Evolutionary conservation across 139 green algal genomes (phyloP), one percentile per base, ranked within the genome.

Genomic region (Picochlorum sp.): DNA sequence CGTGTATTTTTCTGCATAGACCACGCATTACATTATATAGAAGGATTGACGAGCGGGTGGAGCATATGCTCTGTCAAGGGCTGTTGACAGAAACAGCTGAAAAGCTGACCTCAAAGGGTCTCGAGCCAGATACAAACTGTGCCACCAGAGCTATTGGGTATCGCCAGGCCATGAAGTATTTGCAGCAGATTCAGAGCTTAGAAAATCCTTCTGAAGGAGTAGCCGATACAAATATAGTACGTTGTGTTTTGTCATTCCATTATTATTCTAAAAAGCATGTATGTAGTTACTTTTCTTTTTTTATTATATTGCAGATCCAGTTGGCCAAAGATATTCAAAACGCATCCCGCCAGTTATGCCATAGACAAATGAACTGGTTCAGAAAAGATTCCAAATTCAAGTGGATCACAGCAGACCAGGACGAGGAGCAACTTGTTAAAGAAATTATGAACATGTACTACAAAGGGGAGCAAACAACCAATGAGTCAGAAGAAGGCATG

Each of bases 1-100:
- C 80, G 37, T 83, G 73, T 67, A 94, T 94, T 78, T 96, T 94
- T 64, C 67, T 96, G 41, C 55, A 80, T 61, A 57, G 86, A 9
- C 73, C 78, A 0, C 72, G 88, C 0, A 8, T 81, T 3, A 37
- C 81, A 54, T 75, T 94, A 45, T 94, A 85, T 64, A 67, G 79
- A 25, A 74, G 82, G 50, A 93, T 94, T 25, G 77, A 78, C 24
- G 31, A 31, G 4, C 65, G 88, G 13, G 75, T 84, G 18, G 88
- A 94, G 66, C 51, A 82, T 16, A 96, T 96, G 85, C 70, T 94
- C 40, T 16, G 12, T 2, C 37, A 50, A 3, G 70, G 74, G 18
- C 28, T 85, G 41, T 43, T 81, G 30, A 31, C 58, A 66, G 72
- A 53, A 18, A 40, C 57, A 28, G 72, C 65, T 29, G n/a, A 29